phyloP scores from a whole-genome alignment of 129 eudicot genomes.

The Ambrosia artemisiifolia region DNA sequence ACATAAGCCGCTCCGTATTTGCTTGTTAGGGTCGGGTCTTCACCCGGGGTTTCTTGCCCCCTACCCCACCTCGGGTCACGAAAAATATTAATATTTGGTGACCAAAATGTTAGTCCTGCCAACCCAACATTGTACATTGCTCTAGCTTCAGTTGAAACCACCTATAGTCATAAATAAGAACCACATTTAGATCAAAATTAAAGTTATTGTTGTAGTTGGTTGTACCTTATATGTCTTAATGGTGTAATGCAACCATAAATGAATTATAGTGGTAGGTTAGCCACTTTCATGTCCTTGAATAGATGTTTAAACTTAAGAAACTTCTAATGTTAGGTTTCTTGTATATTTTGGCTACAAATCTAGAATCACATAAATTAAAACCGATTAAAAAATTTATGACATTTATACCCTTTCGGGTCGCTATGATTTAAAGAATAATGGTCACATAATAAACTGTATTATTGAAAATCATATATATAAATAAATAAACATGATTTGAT shows the following conservation, averaged over 20 bases:
- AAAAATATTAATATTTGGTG: constrained; percentile 87
- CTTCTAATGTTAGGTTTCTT: constrained; percentile 17
- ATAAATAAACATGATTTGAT: not conserved
- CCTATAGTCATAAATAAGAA: constrained; percentile 46
- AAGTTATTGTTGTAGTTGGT: constrained; percentile 4
- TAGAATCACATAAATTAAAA: not conserved
- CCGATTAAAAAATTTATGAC: no score
- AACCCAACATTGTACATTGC: constrained; percentile 98
- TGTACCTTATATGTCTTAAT: constrained; percentile 5
- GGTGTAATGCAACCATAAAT: constrained; percentile 19
- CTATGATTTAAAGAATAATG: no score
- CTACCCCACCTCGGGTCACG: constrained; percentile 99
- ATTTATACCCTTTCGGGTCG: not conserved
- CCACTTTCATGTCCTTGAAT: not conserved
- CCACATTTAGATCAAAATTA: constrained; percentile 11
- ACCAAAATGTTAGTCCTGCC: constrained; percentile 93
- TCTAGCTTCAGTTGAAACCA: constrained; percentile 93
- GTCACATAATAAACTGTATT: not conserved
- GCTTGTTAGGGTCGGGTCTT: constrained; percentile 80
- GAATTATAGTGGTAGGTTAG: constrained; percentile 18
- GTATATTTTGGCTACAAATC: not conserved
- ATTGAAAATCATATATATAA: not conserved
- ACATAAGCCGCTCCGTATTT: constrained; percentile 74
- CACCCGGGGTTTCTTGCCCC: constrained; percentile 98
- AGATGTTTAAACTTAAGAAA: constrained; percentile 8